A percentile compares a stretch with the other conserved stretches of the same genome.
Evolutionary conservation across 2,329 filamentous ascomycete species (phyloP).

Genomic region (Phyllosticta capitalensis): DNA sequence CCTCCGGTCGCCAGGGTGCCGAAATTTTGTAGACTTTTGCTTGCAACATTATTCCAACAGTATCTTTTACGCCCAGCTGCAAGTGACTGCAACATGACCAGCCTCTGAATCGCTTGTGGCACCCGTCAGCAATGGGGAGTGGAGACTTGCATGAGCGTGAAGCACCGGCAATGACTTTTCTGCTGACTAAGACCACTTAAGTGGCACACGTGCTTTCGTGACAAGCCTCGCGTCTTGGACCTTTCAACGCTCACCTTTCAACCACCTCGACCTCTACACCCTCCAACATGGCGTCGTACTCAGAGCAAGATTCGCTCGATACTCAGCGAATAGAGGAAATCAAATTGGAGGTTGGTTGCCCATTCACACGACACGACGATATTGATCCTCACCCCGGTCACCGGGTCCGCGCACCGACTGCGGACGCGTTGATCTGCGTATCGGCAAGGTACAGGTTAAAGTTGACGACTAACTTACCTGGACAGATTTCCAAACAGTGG

Average conservation of each 20-base stretch:
- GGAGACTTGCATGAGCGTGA: no score
- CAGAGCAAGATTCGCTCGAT: background rate
- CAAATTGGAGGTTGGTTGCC: constrained; percentile 1
- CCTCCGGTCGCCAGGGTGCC: background rate
- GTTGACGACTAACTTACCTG: background rate
- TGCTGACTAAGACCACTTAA: no score
- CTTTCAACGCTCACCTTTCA: background rate
- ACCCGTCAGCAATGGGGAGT: no score
- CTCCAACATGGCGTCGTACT: background rate
- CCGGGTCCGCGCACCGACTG: background rate
- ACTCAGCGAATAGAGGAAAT: constrained; percentile 8
- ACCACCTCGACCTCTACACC: background rate
- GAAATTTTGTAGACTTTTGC: background rate
- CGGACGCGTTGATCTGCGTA: background rate
- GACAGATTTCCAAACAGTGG: background rate
- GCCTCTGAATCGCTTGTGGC: no score
- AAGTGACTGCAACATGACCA: no score
- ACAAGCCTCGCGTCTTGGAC: background rate
- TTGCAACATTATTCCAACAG: no score
- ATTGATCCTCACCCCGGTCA: background rate
- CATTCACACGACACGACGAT: background rate
- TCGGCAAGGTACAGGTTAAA: background rate
- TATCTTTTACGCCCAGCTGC: no score
- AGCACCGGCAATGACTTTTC: no score
- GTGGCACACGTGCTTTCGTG: no score